A percentile compares a stretch with the other conserved stretches of the same genome.
phyloP scores from a whole-genome alignment of 2,329 filamentous ascomycete species.

The Ceratocystis albifundus region DNA sequence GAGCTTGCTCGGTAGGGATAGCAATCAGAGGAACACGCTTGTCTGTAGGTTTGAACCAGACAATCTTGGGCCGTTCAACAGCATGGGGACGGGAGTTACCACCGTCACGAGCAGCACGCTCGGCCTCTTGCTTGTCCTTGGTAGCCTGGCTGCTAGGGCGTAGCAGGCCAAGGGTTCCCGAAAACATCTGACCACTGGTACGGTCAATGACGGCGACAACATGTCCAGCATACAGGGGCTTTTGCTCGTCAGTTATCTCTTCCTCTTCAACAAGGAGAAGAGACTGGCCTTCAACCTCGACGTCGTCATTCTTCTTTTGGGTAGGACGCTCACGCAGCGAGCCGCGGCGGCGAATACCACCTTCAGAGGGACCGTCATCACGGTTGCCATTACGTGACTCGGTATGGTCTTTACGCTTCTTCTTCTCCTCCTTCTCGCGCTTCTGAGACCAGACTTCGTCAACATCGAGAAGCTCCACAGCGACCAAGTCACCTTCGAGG shows the following conservation, averaged over 20 bases:
- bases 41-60: slow-evolving; percentile 99
- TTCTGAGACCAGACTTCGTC: slow-evolving; percentile 99
- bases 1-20: slow-evolving; percentile 95
- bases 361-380: slow-evolving; percentile 57
- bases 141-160: slow-evolving; percentile 96
- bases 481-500: slow-evolving; percentile 88
- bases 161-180: slow-evolving; percentile 82
- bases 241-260: slow-evolving; percentile 96
- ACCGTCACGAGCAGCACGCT: slow-evolving; percentile 82
- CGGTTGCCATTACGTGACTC: slow-evolving; percentile 71
- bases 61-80: slow-evolving; percentile 97
- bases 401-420: slow-evolving; percentile 98
- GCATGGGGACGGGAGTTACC: slow-evolving; percentile 35
- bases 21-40: slow-evolving; percentile 97
- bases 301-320: slow-evolving; percentile 99
- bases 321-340: slow-evolving; percentile 93
- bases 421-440: slow-evolving; percentile 98
- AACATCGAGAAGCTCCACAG: slow-evolving; percentile 89
- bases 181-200: slow-evolving; percentile 97
- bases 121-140: slow-evolving; percentile 98
- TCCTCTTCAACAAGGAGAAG: slow-evolving; percentile 94
- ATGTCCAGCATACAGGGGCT: slow-evolving; percentile 92
- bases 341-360: slow-evolving; percentile 80
- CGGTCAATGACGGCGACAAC: slow-evolving; percentile 96
- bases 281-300: slow-evolving; percentile 96